These are phyloP conservation scores for Halenospora varia DNA, from an alignment of 495 filamentous ascomycete genomes.

Conservation along the genomic window DNA sequence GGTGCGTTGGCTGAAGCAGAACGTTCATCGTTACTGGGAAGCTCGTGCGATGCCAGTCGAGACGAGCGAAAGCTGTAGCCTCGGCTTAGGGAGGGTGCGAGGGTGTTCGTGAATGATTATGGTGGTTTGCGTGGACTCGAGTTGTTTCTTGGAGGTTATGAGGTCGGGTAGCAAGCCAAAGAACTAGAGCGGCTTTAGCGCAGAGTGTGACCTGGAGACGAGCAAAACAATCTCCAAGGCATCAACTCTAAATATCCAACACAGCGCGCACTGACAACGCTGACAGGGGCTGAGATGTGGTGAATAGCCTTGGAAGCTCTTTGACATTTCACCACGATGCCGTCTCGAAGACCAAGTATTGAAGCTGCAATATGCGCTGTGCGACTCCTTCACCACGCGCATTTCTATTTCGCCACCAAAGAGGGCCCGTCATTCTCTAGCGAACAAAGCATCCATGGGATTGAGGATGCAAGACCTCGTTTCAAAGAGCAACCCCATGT, in stretches of 20 bases:
- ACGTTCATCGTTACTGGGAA: slow-evolving; percentile 41
- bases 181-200: background rate
- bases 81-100: background rate
- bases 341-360: background rate
- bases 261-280: background rate
- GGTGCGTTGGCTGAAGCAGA: slow-evolving; percentile 44
- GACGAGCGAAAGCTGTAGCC: slow-evolving; percentile 17
- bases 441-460: background rate
- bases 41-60: slow-evolving; percentile 8
- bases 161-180: background rate
- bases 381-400: background rate
- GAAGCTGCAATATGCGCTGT: background rate
- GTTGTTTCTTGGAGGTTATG: background rate
- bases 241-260: background rate
- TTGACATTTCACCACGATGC: too few relatives aligned
- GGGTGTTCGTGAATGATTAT: background rate
- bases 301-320: too few relatives aligned
- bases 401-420: background rate
- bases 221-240: background rate
- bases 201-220: background rate
- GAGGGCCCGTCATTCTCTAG: background rate
- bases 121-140: background rate
- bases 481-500: background rate
- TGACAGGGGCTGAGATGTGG: background rate
- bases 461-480: background rate